These are phyloP conservation scores for Candida buenavistaensis DNA, from an alignment of 1,139 yeast species.

Conservation along the genomic window DNA sequence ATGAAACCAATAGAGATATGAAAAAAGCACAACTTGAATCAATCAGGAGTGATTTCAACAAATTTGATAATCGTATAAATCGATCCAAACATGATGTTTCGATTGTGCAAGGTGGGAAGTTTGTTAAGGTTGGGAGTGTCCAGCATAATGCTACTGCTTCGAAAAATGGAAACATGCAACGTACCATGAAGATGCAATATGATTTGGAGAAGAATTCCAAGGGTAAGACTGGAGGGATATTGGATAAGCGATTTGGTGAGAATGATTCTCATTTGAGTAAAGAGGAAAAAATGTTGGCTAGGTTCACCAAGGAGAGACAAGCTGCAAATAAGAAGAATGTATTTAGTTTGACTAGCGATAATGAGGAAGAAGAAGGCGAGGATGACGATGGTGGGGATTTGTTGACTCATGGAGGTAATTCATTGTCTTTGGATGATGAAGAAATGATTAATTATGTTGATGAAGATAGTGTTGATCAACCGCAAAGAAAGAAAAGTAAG, in stretches of 20 bases:
- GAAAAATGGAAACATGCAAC: constrained; percentile 76
- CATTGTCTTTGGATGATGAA: constrained; percentile 53
- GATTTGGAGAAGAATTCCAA: constrained; percentile 59
- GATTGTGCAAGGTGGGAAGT: constrained; percentile 51
- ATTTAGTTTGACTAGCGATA: constrained; percentile 70
- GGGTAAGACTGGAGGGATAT: constrained; percentile 74
- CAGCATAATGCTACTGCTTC: constrained; percentile 40
- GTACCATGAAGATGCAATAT: constrained; percentile 66
- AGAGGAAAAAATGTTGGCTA: constrained; percentile 93
- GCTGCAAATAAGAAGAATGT: constrained; percentile 46
- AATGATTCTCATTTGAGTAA: constrained; percentile 65
- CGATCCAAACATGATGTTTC: constrained; percentile 68
- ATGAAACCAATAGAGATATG: constrained; percentile 70
- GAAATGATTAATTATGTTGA: constrained; percentile 33
- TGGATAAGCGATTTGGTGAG: constrained; percentile 94
- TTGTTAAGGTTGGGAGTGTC: constrained; percentile 57
- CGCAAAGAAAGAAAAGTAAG: constrained; percentile 73
- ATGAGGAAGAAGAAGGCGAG: constrained; percentile 54
- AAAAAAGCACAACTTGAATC: constrained; percentile 53
- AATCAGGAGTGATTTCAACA: constrained; percentile 83
- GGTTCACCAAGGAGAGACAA: constrained; percentile 89
- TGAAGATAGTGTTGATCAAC: constrained; percentile 30
- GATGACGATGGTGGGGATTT: constrained; percentile 46
- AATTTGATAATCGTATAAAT: constrained; percentile 78
- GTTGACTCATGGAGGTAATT: constrained; percentile 81